Evolutionary conservation across 2,329 filamentous ascomycete genomes (phyloP).

Genomic region (Cercospora sojina): DNA sequence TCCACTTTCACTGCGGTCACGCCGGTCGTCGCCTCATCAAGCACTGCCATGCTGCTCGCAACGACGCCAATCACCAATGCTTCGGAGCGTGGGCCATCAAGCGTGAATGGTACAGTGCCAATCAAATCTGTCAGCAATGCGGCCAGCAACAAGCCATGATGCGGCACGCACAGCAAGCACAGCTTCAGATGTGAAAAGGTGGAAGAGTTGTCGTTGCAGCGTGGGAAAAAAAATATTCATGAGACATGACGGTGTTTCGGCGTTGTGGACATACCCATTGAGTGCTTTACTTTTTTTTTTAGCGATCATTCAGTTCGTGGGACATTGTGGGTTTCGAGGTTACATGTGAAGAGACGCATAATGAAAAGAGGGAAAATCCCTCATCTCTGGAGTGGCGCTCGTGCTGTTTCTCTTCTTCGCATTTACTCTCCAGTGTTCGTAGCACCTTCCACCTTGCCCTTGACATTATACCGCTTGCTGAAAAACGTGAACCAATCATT

Average conservation of each 20-base stretch:
- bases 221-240: not conserved
- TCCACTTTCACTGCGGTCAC: constrained; percentile 65
- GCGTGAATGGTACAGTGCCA: constrained; percentile 59
- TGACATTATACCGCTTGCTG: constrained; percentile 91
- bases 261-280: constrained; percentile 36
- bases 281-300: constrained; percentile 28
- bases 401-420: not conserved
- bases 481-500: constrained; percentile 97
- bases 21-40: constrained; percentile 59
- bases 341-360: not conserved
- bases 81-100: constrained; percentile 64
- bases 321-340: not conserved
- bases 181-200: constrained; percentile 20
- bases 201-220: not conserved
- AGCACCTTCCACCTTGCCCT: constrained; percentile 55
- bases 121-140: constrained; percentile 51
- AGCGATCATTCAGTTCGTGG: not conserved
- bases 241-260: constrained; percentile 17
- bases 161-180: constrained; percentile 31
- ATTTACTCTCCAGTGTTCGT: constrained; percentile 31
- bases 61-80: constrained; percentile 68
- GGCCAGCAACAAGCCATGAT: constrained; percentile 28
- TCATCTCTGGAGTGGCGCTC: not conserved
- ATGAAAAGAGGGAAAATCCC: not conserved
- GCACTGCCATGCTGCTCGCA: constrained; percentile 73